A percentile compares a stretch with the other conserved stretches of the same genome.
phyloP scores from a whole-genome alignment of 1,139 yeast genomes.

The Kluyveromyces sp. region DNA sequence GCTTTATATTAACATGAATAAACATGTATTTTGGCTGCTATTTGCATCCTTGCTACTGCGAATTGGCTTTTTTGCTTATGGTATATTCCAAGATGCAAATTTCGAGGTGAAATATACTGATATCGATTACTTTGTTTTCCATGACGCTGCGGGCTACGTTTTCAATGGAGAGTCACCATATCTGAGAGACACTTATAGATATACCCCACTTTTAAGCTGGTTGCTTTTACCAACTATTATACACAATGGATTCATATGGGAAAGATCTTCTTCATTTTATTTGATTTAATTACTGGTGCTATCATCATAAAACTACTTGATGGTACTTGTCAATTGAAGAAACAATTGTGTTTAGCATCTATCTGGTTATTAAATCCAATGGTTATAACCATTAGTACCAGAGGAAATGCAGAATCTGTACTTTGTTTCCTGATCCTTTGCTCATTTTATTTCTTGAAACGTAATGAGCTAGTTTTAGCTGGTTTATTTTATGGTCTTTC shows the following conservation, averaged over 20 bases:
- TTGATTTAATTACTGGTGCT: constrained; percentile 77
- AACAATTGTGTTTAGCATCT: constrained; percentile 30
- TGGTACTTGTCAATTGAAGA: neutral
- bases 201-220: constrained; percentile 89
- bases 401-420: constrained; percentile 91
- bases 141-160: constrained; percentile 83
- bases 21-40: constrained; percentile 8
- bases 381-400: constrained; percentile 86
- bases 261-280: constrained; percentile 62
- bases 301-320: constrained; percentile 45
- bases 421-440: constrained; percentile 70
- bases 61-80: constrained; percentile 65
- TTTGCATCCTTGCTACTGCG: constrained; percentile 39
- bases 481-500: constrained; percentile 70
- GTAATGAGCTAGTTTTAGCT: constrained; percentile 36
- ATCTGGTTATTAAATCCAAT: constrained; percentile 91
- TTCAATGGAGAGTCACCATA: constrained; percentile 63
- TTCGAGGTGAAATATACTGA: constrained; percentile 85
- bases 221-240: constrained; percentile 49
- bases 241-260: constrained; percentile 54
- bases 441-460: constrained; percentile 41
- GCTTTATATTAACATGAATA: neutral
- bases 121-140: constrained; percentile 85
- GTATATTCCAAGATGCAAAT: constrained; percentile 75
- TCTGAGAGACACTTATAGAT: constrained; percentile 77